A percentile compares a stretch with the other conserved stretches of the same genome.
Evolutionary conservation across 805 yeast species (phyloP).

Genomic region (Pichia cephalocereana): DNA sequence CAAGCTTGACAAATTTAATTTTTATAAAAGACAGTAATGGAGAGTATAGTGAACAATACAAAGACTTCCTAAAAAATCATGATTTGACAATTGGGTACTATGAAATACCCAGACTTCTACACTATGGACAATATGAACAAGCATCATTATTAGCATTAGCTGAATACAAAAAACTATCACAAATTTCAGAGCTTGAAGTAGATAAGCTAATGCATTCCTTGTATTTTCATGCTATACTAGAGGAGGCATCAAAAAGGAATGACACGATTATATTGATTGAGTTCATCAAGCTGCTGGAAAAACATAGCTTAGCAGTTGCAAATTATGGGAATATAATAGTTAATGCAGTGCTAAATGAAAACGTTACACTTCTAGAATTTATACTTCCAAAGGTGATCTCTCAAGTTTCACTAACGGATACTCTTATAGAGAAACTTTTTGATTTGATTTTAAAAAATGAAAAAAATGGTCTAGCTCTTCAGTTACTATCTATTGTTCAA

Average conservation of each 20-base stretch:
- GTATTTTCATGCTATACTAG: slow-evolving; percentile 11
- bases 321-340: neutral
- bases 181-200: neutral
- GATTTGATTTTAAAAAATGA: slow-evolving; percentile 4
- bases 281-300: neutral
- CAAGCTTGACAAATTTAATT: slow-evolving; percentile 10
- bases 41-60: slow-evolving; percentile 9
- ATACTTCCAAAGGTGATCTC: neutral
- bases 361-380: neutral
- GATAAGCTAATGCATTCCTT: slow-evolving; percentile 3
- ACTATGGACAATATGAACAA: slow-evolving; percentile 16
- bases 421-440: slow-evolving; percentile 3
- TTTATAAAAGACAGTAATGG: slow-evolving; percentile 8
- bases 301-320: neutral
- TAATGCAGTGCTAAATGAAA: neutral
- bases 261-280: slow-evolving; percentile 12
- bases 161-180: slow-evolving; percentile 1
- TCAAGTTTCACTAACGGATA: slow-evolving; percentile 5
- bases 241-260: slow-evolving; percentile 13
- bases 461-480: slow-evolving; percentile 8
- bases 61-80: slow-evolving; percentile 3
- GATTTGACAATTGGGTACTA: slow-evolving; percentile 9
- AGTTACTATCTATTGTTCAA: slow-evolving; percentile 6
- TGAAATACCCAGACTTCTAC: slow-evolving; percentile 14
- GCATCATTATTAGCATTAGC: slow-evolving; percentile 11